Conservation (phyloP, 306 rosid species). For the Cicer arietinum region DNA sequence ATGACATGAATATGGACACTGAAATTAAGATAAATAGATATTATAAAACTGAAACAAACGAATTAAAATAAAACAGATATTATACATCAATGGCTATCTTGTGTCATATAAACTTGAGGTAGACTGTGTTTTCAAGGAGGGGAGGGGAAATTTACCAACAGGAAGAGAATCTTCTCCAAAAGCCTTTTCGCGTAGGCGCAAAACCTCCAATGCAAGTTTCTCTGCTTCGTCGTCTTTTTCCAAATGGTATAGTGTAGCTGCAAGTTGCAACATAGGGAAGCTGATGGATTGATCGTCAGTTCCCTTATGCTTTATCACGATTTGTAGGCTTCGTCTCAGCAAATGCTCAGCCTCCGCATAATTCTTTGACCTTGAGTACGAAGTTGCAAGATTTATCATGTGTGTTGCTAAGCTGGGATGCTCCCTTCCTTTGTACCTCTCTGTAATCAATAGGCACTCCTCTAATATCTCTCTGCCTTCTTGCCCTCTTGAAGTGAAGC, state of each 20-base stretch:
- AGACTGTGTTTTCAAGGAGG: slow-evolving; percentile 18
- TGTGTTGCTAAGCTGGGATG: slow-evolving; percentile 76
- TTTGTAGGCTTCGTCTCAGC: slow-evolving; percentile 70
- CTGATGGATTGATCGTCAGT: slow-evolving; percentile 74
- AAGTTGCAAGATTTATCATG: slow-evolving; percentile 80
- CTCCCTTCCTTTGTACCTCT: slow-evolving; percentile 70
- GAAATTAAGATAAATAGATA: no score
- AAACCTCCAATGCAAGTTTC: slow-evolving; percentile 70
- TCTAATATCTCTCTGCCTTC: slow-evolving; percentile 86
- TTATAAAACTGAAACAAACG: no score
- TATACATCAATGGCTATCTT: background rate
- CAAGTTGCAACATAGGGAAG: slow-evolving; percentile 90
- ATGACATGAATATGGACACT: no score
- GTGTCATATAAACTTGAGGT: slow-evolving; percentile 1
- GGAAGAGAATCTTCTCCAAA: slow-evolving; percentile 82
- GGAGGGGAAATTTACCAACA: slow-evolving; percentile 62
- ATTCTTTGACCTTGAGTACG: slow-evolving; percentile 75
- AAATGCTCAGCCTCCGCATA: slow-evolving; percentile 78
- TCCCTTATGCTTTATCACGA: slow-evolving; percentile 63
- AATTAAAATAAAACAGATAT: no score
- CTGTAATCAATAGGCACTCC: slow-evolving; percentile 78
- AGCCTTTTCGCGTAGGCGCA: slow-evolving; percentile 77
- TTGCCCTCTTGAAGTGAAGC: slow-evolving; percentile 61
- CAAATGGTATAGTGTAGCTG: slow-evolving; percentile 78
- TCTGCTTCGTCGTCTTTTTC: slow-evolving; percentile 84